Evolutionary conservation across 768 basidiomycete genomes (phyloP).

Genomic region (Hypholoma sublateritium): DNA sequence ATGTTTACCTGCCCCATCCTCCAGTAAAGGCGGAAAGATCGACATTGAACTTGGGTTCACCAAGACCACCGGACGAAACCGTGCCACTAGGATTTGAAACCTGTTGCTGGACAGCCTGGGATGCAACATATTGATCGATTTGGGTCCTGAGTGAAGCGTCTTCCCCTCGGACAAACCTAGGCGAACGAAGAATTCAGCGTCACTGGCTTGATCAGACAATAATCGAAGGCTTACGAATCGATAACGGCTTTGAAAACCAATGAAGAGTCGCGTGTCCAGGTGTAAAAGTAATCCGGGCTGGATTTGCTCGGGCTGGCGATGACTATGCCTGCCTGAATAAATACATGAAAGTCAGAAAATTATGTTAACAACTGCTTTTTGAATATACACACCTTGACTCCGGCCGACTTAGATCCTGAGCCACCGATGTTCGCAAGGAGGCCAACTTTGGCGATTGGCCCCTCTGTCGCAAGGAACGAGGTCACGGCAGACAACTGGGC

Average conservation of each 20-base stretch:
- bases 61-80: constrained; percentile 65
- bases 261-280: constrained; percentile 76
- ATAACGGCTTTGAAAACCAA: constrained; percentile 63
- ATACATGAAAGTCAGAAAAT: background rate
- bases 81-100: constrained; percentile 70
- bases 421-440: constrained; percentile 70
- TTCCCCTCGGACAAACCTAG: constrained; percentile 48
- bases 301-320: constrained; percentile 54
- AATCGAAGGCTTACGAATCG: constrained; percentile 37
- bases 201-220: constrained; percentile 14
- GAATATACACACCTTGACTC: constrained; percentile 38
- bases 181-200: constrained; percentile 36
- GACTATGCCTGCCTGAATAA: constrained; percentile 50
- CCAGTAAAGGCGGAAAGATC: constrained; percentile 61
- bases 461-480: constrained; percentile 47
- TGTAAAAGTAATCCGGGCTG: constrained; percentile 65
- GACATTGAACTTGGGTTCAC: constrained; percentile 76
- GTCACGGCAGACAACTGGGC: constrained; percentile 36
- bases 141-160: constrained; percentile 47
- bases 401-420: constrained; percentile 45
- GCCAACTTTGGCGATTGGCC: constrained; percentile 57
- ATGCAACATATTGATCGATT: constrained; percentile 59
- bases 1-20: constrained; percentile 46
- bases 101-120: constrained; percentile 61
- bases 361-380: background rate